phyloP scores from a whole-genome alignment of 2,329 filamentous ascomycete species.

The Macrophomina tecta region DNA sequence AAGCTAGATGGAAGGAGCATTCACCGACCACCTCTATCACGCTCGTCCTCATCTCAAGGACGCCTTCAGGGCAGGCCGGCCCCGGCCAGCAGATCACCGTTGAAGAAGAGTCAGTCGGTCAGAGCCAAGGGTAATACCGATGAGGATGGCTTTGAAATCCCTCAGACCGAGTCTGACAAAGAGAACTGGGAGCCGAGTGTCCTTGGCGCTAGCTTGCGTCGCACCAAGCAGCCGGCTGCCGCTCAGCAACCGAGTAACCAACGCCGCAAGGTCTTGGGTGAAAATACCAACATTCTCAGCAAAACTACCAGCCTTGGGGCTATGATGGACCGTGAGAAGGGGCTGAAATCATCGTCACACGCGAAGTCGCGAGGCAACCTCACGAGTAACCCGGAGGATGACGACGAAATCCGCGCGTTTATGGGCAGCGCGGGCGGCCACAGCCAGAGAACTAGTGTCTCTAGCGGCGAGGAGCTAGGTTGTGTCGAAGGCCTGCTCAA shows the following conservation, averaged over 20 bases:
- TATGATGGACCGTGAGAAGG: conserved; percentile 37
- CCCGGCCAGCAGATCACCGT: conserved; percentile 31
- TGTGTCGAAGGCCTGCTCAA: conserved; percentile 89
- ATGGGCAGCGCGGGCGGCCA: conserved; percentile 72
- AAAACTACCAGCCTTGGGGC: conserved; percentile 45
- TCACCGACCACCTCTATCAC: conserved; percentile 39
- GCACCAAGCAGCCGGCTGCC: conserved; percentile 2
- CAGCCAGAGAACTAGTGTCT: conserved; percentile 49
- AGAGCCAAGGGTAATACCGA: conserved; percentile 34
- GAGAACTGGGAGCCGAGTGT: conserved; percentile 78
- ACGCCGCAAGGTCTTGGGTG: conserved; percentile 51
- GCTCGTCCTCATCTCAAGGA: conserved; percentile 44
- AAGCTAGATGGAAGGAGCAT: conserved; percentile 45
- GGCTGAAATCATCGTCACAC: conserved; percentile 9
- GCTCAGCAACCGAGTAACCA: conserved; percentile 24
- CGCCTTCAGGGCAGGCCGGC: conserved; percentile 35
- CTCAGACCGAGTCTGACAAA: conserved; percentile 83
- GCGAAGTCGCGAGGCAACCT: conserved; percentile 20
- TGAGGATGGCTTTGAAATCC: conserved; percentile 56
- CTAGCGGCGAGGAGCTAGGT: conserved; percentile 71
- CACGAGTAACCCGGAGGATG: conserved; percentile 50
- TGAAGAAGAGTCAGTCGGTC: conserved; percentile 21
- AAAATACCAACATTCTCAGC: conserved; percentile 51
- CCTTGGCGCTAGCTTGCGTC: conserved; percentile 24
- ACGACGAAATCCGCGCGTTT: conserved; percentile 73